These are phyloP conservation scores for Pyrenochaeta sp. DNA, from an alignment of 2,329 filamentous ascomycete species.

Conservation along the genomic window DNA sequence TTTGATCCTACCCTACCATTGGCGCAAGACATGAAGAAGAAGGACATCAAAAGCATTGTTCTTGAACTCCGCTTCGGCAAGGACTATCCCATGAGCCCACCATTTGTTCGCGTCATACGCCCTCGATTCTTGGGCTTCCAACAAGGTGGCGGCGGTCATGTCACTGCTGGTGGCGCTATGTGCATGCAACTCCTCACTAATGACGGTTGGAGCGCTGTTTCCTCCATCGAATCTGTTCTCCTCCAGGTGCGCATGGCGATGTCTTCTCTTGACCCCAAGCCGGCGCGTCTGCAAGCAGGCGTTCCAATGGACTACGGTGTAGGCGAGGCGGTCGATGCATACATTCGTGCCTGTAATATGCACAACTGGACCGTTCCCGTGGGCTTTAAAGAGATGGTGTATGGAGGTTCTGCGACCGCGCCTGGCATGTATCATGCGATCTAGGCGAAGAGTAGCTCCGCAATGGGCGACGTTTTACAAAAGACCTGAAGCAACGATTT, in stretches of 20 bases:
- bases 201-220: slow-evolving; percentile 79
- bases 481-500: background rate
- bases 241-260: slow-evolving; percentile 83
- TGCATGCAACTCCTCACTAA: slow-evolving; percentile 85
- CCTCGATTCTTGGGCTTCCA: slow-evolving; percentile 79
- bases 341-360: slow-evolving; percentile 68
- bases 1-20: slow-evolving; percentile 76
- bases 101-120: slow-evolving; percentile 83
- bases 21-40: slow-evolving; percentile 74
- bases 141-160: slow-evolving; percentile 81
- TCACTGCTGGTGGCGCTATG: slow-evolving; percentile 84
- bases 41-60: slow-evolving; percentile 72
- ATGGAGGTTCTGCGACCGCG: slow-evolving; percentile 32
- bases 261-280: slow-evolving; percentile 70
- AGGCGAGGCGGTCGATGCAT: slow-evolving; percentile 77
- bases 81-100: slow-evolving; percentile 79
- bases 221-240: slow-evolving; percentile 79
- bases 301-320: slow-evolving; percentile 67
- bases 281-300: slow-evolving; percentile 69
- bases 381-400: slow-evolving; percentile 64
- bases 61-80: slow-evolving; percentile 83
- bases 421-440: background rate
- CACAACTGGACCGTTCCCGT: slow-evolving; percentile 79
- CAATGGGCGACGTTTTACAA: background rate
- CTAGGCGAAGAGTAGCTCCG: background rate